phyloP scores from a whole-genome alignment of 73 alveolate genomes.

The Tetrahymena thermophila region DNA sequence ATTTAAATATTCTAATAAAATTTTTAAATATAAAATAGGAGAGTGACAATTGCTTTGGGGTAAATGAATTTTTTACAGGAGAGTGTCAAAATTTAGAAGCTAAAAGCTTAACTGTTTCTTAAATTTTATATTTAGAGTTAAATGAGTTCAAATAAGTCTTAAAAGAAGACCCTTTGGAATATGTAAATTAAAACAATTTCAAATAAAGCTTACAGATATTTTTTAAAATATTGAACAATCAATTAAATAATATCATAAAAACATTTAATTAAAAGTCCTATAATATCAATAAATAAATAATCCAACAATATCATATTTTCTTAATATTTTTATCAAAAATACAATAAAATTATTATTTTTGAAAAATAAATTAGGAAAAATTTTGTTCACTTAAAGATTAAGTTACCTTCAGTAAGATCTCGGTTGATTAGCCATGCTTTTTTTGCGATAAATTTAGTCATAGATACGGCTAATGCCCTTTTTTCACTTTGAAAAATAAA shows the following conservation, averaged over 20 bases:
- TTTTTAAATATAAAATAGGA: not conserved
- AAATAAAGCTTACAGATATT: too few species aligned
- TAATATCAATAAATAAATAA: too few species aligned
- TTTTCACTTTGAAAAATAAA: not conserved
- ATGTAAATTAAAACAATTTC: not conserved
- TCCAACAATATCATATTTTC: too few species aligned
- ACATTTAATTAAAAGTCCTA: too few species aligned
- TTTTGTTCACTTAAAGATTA: not conserved
- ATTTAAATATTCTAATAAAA: too few species aligned
- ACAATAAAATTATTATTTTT: too few species aligned
- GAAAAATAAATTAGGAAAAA: not conserved
- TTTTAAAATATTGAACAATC: too few species aligned
- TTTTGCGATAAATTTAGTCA: not conserved
- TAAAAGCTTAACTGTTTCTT: not conserved
- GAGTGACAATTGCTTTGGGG: not conserved
- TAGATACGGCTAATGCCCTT: not conserved
- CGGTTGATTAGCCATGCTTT: not conserved
- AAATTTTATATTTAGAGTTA: not conserved
- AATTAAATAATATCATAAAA: too few species aligned
- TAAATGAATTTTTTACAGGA: not conserved
- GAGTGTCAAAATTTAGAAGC: not conserved
- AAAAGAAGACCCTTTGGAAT: not conserved
- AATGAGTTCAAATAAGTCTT: not conserved
- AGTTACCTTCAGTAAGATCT: not conserved
- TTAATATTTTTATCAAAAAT: too few species aligned